Conservation (phyloP, 176 grass and related monocot genomes). For the Avena eriantha region DNA sequence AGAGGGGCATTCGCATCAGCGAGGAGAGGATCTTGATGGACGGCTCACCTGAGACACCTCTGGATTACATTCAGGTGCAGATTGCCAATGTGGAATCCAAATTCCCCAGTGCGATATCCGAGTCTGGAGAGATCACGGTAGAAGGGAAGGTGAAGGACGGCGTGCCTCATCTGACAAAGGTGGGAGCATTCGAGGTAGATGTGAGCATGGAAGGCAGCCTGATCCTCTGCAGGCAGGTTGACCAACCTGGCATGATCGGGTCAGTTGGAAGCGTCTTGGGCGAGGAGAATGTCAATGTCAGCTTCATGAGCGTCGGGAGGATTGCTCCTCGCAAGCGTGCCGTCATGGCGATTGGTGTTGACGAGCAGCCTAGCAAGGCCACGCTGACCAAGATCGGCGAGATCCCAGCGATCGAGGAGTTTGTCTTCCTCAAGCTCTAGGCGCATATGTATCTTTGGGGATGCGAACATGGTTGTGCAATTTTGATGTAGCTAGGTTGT, state of each 20-base stretch:
- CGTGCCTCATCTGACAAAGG: slow-evolving; percentile 76
- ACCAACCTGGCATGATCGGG: slow-evolving; percentile 90
- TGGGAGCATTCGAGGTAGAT: slow-evolving; percentile 79
- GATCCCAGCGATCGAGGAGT: slow-evolving; percentile 82
- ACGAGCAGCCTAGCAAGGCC: slow-evolving; percentile 64
- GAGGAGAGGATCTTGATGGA: slow-evolving; percentile 82
- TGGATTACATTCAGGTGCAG: slow-evolving; percentile 79
- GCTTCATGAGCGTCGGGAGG: slow-evolving; percentile 91
- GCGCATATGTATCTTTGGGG: slow-evolving; percentile 32
- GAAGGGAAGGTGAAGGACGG: slow-evolving; percentile 80
- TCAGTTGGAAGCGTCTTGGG: slow-evolving; percentile 70
- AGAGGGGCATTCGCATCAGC: slow-evolving; percentile 73
- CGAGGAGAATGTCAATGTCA: slow-evolving; percentile 84
- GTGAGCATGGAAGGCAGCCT: slow-evolving; percentile 88
- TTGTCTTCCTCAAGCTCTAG: slow-evolving; percentile 91
- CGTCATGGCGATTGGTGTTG: slow-evolving; percentile 84
- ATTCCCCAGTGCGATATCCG: slow-evolving; percentile 68
- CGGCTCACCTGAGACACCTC: slow-evolving; percentile 67
- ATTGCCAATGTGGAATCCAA: slow-evolving; percentile 80
- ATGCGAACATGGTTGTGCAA: slow-evolving; percentile 41
- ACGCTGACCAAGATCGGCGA: slow-evolving; percentile 78
- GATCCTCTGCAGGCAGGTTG: slow-evolving; percentile 87
- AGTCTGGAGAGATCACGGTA: slow-evolving; percentile 66
- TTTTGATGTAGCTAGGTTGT: slow-evolving; percentile 60
- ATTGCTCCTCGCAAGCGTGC: slow-evolving; percentile 71